Conservation (phyloP, 352 stramenopile genomes). For the Vaucheria bursata region DNA sequence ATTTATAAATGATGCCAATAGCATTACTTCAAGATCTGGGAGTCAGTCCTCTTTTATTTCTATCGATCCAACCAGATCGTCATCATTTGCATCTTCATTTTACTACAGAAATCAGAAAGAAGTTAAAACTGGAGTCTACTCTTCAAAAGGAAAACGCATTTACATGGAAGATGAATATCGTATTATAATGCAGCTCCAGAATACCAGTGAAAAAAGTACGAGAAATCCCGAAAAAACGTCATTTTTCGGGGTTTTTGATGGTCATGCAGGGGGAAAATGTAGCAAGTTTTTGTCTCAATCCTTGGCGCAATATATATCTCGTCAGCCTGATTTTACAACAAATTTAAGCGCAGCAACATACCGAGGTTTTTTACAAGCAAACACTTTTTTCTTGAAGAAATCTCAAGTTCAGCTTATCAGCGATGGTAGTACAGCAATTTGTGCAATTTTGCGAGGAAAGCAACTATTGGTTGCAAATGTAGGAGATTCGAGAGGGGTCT, state of each 20-base stretch:
- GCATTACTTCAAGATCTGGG: too few relatives aligned
- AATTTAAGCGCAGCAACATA: conserved; percentile 30
- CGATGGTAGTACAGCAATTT: conserved; percentile 40
- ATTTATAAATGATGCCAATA: too few relatives aligned
- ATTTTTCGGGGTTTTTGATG: conserved; percentile 9
- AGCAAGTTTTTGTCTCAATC: conserved; percentile 36
- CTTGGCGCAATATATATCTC: conserved; percentile 20
- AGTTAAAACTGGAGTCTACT: too few relatives aligned
- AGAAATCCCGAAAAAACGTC: neutral
- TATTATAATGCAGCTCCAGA: conserved; percentile 2
- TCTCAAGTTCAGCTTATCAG: conserved; percentile 29
- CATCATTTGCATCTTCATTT: too few relatives aligned
- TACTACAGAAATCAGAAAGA: too few relatives aligned
- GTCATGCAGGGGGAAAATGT: conserved; percentile 33
- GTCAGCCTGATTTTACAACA: conserved; percentile 27
- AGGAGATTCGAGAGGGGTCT: conserved; percentile 48
- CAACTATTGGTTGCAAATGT: conserved; percentile 47
- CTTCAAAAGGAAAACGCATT: conserved; percentile 21
- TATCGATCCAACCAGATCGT: too few relatives aligned
- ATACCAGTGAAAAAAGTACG: neutral
- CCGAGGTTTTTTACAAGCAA: conserved; percentile 30
- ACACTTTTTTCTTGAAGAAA: conserved; percentile 38
- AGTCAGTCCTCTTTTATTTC: too few relatives aligned
- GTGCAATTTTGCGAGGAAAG: conserved; percentile 20
- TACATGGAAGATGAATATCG: conserved; percentile 48